Evolutionary conservation across 2,329 filamentous ascomycete species (phyloP), one percentile per base, ranked within the genome.

Genomic region (Fonsecaea multimorphosa): DNA sequence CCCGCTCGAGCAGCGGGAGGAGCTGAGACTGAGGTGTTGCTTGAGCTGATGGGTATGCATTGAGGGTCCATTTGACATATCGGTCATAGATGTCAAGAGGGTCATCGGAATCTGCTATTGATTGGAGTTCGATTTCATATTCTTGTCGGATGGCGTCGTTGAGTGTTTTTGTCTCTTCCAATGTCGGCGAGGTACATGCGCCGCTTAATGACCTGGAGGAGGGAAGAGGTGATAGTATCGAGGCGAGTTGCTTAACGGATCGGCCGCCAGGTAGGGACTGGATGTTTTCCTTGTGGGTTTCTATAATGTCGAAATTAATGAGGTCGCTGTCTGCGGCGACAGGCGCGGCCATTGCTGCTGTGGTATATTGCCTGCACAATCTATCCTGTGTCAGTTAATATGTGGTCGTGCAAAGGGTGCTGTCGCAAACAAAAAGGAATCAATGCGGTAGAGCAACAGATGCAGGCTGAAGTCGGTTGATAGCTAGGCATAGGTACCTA

Each of bases 211-310:
- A 71, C 12, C 72, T 75, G 46, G 76, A 80, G 67, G 72, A 78
- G 57, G 54, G 86, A 79, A 46, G 85, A 83, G 46, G 86, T 84
- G 61, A 91, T 84, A 68, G 93, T 89, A 84, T 86, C 61, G 93
- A 87, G 32, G 89, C 93, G 58, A 99, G 89, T 61, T 95, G 93
- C 80, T 89, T 91, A 53, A 94, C 95, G 46, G 94, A 98, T 70
- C 95, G 84, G 36, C 89, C 95, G 68, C 92, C 91, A 16, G 94
- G 93, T 12, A 99, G 85, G 24, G 93, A 89, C 78, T 97, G 93
- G 63, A 99, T 97, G 79, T 99, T 99, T 81, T 99, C 95, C 80
- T 99, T 99, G 74, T 97, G 93, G 54, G 87, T 87, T 81, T 99
- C 95, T 79, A 99, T 97, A 69, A 97, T 86, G 73, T 96, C 91